Conservation (phyloP, 1,284 basidiomycete genomes). For the Uromyces viciae-fabae region DNA sequence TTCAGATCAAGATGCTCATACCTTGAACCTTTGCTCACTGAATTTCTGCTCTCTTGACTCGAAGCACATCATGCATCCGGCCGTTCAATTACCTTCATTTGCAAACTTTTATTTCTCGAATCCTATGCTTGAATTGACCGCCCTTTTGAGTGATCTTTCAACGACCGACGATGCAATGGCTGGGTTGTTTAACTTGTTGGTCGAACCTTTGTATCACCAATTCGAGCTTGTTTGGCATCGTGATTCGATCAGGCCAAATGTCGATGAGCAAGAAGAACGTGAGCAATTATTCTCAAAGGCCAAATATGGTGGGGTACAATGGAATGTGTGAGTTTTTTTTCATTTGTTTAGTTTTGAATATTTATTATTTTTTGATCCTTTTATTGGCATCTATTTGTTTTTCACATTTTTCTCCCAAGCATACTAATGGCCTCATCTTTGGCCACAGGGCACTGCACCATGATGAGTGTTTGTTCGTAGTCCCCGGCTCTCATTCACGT, state of each 20-base stretch:
- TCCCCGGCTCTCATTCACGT: slow-evolving; percentile 29
- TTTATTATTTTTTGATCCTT: background rate
- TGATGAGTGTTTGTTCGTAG: slow-evolving; percentile 27
- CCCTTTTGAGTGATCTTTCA: background rate
- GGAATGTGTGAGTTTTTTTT: slow-evolving; percentile 14
- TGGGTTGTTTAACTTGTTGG: slow-evolving; percentile 21
- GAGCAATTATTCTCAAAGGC: background rate
- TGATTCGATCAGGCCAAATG: slow-evolving; percentile 32
- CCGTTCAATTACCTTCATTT: slow-evolving; percentile 11
- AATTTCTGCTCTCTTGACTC: background rate
- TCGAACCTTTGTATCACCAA: slow-evolving; percentile 22
- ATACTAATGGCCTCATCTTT: background rate
- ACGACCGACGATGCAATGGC: slow-evolving; percentile 1
- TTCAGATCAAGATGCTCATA: too few relatives aligned
- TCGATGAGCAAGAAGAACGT: slow-evolving; percentile 16
- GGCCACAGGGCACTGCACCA: slow-evolving; percentile 17
- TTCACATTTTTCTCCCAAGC: background rate
- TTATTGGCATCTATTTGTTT: background rate
- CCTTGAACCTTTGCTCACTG: too few relatives aligned
- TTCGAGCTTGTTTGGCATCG: slow-evolving; percentile 31
- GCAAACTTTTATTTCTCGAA: slow-evolving; percentile 17
- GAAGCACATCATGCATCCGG: slow-evolving; percentile 40
- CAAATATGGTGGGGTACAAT: slow-evolving; percentile 26
- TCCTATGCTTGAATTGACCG: slow-evolving; percentile 16
- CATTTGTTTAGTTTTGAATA: background rate